Base-by-base conservation (phyloP, 257 asterid genomes). In the Paraleonurus japonicus region DNA sequence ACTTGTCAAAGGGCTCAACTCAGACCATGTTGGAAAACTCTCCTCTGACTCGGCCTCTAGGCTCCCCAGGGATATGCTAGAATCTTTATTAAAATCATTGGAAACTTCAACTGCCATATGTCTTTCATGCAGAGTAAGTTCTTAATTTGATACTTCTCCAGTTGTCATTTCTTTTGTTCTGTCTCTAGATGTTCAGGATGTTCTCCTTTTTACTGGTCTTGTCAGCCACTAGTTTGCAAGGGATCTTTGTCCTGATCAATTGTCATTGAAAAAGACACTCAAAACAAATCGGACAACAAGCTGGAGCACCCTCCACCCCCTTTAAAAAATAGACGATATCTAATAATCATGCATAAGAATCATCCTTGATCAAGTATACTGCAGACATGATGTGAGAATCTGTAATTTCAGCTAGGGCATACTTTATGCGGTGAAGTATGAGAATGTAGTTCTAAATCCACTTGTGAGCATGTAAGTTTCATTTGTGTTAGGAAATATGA, bases 81-180 rank as follows among this genome's bases (percentile, higher is more conserved):
- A 76, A 55, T 78, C 85, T 74, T 81, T 95, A 67, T 74, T 87
- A 81, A 81, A 80, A 67, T 86, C 71, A 32, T 77, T 95, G 84
- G 98, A 90, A 79, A 65, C 88, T 68, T 84, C 96, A 47, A 57
- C 73, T 69, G 96, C 95, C 67, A 83, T 92, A 70, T 95, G 99
- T 82, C 83, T 81, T 27, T 85, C 57, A 22, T 95, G 99, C 86
- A 75, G 73, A 61, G 99, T 95, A 83, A 68, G 96, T 74, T 69
- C 75, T 66, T 67, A 51, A 57, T 71, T 45, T 58, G 64, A 23
- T 27, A 48, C 17, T 68, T 28, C 47, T 35, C 32, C 69, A 45
- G 53, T 28, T 48, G 47, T 28, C 61, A 63, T 23, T 67, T n/a
- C 57, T 50, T 67, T 53, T 54, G 73, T 69, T 54, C 33, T n/a